Conservation (phyloP, 1,284 basidiomycete genomes). For the Cryptococcus sp. region DNA sequence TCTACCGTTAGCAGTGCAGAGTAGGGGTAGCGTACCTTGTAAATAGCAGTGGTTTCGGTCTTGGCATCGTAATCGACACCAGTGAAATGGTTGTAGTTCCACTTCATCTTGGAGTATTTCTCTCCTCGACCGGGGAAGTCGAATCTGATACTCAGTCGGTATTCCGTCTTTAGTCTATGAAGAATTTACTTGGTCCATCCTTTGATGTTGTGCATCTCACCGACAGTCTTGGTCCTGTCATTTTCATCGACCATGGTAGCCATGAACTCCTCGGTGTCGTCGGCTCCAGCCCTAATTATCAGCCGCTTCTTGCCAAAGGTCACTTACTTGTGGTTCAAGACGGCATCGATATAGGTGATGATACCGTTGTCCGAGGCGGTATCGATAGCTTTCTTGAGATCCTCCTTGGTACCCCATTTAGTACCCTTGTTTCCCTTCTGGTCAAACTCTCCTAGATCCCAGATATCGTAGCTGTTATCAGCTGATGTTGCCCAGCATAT, state of each 20-base stretch:
- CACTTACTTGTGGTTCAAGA: conserved; percentile 53
- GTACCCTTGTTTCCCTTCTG: conserved; percentile 75
- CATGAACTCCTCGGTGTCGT: conserved; percentile 68
- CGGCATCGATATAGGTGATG: conserved; percentile 51
- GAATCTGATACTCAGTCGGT: conserved; percentile 50
- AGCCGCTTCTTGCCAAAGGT: not conserved
- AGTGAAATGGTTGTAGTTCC: conserved; percentile 53
- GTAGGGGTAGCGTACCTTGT: conserved; percentile 19
- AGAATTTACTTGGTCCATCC: conserved; percentile 64
- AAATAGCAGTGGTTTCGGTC: conserved; percentile 62
- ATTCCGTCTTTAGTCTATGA: not conserved
- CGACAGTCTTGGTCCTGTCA: conserved; percentile 52
- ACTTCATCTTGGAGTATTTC: conserved; percentile 57
- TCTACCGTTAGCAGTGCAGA: conserved; percentile 23
- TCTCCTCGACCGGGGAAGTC: conserved; percentile 72
- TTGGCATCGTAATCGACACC: conserved; percentile 84
- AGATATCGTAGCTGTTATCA: conserved; percentile 57
- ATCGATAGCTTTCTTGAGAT: conserved; percentile 66
- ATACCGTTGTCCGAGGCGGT: conserved; percentile 41
- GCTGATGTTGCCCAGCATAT: not conserved
- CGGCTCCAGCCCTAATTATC: conserved; percentile 60
- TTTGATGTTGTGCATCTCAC: conserved; percentile 66
- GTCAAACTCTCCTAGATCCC: conserved; percentile 89
- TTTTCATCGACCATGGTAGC: conserved; percentile 69
- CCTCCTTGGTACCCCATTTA: conserved; percentile 86